These are phyloP conservation scores for Trifolium fragiferum DNA, from an alignment of 306 rosid species.

Conservation along the genomic window DNA sequence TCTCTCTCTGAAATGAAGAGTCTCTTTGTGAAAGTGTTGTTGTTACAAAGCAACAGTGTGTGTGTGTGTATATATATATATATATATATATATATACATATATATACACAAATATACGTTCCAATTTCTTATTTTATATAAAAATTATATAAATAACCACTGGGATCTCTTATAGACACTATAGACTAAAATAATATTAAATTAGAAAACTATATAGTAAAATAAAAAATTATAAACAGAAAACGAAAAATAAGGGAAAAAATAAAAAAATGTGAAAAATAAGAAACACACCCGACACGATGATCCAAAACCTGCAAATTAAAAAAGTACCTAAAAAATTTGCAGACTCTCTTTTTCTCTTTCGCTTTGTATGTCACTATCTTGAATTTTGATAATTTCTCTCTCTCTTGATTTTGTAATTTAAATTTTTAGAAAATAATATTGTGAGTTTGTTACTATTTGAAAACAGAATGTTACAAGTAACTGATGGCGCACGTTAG, in stretches of 20 bases:
- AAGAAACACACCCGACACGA: conserved; percentile 74
- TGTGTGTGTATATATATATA: no score
- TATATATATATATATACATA: no score
- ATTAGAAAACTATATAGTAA: neutral
- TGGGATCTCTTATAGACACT: conserved; percentile 50
- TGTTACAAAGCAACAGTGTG: conserved; percentile 29
- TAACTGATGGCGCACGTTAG: conserved; percentile 48
- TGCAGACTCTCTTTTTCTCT: conserved; percentile 34
- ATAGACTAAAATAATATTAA: neutral
- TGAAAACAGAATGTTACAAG: conserved; percentile 2
- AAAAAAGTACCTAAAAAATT: conserved; percentile 51
- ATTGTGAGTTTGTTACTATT: conserved; percentile 38
- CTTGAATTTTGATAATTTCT: conserved; percentile 1
- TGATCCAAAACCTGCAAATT: conserved; percentile 90
- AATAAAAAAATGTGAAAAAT: conserved; percentile 31
- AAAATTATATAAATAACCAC: neutral
- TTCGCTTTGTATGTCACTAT: conserved; percentile 40
- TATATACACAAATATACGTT: conserved; percentile 5
- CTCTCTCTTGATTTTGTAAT: neutral
- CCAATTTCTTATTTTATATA: neutral
- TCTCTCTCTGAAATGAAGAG: conserved; percentile 39
- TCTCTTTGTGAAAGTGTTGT: conserved; percentile 30
- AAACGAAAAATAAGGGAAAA: neutral
- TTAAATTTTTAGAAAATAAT: neutral
- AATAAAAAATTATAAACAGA: neutral